These are phyloP conservation scores for Boletus huronensis DNA, from an alignment of 768 basidiomycete genomes.

Conservation along the genomic window DNA sequence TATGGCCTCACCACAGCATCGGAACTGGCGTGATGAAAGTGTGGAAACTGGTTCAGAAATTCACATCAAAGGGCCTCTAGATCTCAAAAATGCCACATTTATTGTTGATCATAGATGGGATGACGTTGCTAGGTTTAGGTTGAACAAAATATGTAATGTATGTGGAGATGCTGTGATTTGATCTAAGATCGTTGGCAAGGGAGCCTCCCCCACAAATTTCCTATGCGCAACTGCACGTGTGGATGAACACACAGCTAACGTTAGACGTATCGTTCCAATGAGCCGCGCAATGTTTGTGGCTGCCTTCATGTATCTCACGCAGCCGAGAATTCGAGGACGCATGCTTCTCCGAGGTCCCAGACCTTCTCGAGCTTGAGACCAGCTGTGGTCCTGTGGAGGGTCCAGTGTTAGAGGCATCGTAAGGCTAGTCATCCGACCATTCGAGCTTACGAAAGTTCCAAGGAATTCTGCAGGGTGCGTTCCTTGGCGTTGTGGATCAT, in stretches of 20 bases:
- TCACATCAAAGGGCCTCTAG: not conserved
- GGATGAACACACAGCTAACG: slow-evolving; percentile 15
- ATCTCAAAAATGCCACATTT: not conserved
- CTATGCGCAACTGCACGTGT: slow-evolving; percentile 6
- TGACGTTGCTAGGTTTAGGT: not conserved
- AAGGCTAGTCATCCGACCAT: not conserved
- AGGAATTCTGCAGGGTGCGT: slow-evolving; percentile 28
- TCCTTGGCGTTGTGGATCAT: slow-evolving; percentile 32
- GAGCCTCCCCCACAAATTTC: not conserved
- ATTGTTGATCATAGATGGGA: not conserved
- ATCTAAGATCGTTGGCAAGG: not conserved
- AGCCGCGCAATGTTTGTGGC: not conserved
- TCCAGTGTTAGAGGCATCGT: not conserved
- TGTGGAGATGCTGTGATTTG: not conserved
- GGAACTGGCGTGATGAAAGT: slow-evolving; percentile 74
- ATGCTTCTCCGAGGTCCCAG: slow-evolving; percentile 30
- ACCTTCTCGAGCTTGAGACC: slow-evolving; percentile 31
- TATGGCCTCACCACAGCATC: slow-evolving; percentile 42
- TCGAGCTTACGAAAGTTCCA: slow-evolving; percentile 29
- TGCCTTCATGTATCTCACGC: slow-evolving; percentile 9
- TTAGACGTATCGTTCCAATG: not conserved
- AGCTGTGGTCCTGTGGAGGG: slow-evolving; percentile 15
- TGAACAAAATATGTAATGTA: slow-evolving; percentile 1
- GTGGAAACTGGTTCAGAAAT: slow-evolving; percentile 53
- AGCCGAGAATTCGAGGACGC: slow-evolving; percentile 24